These are phyloP conservation scores for Scenedesmus sp. DNA, from an alignment of 163 green algal species.

Conservation along the genomic window DNA sequence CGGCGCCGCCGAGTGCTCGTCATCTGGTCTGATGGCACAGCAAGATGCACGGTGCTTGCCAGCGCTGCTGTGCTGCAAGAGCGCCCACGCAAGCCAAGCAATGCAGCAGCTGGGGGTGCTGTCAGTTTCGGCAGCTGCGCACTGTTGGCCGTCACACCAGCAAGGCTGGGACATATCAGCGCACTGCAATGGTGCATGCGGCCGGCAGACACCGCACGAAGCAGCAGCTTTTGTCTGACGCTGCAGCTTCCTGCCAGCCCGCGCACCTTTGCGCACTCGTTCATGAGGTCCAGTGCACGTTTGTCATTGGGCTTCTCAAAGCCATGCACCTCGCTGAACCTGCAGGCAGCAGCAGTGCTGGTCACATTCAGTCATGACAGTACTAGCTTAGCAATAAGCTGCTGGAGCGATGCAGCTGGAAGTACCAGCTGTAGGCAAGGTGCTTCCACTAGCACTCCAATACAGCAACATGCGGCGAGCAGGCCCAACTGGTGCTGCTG, in stretches of 20 bases:
- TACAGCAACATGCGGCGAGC: neutral
- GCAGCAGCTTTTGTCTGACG: no score
- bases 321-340: slow-evolving; percentile 86
- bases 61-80: neutral
- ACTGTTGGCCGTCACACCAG: neutral
- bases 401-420: no score
- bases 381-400: no score
- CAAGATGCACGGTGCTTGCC: no score
- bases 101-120: no score
- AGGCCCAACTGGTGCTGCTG: neutral
- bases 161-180: no score
- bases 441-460: no score
- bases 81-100: neutral
- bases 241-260: neutral
- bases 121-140: neutral
- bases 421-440: no score
- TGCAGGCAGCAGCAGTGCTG: slow-evolving; percentile 55
- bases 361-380: no score
- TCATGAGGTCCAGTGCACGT: slow-evolving; percentile 90
- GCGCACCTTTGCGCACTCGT: slow-evolving; percentile 73
- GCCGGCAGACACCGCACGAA: neutral
- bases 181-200: neutral
- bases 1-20: no score
- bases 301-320: slow-evolving; percentile 97
- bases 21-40: no score